Conservation (phyloP, 179 eudicot species). For the Silene vulgaris region DNA sequence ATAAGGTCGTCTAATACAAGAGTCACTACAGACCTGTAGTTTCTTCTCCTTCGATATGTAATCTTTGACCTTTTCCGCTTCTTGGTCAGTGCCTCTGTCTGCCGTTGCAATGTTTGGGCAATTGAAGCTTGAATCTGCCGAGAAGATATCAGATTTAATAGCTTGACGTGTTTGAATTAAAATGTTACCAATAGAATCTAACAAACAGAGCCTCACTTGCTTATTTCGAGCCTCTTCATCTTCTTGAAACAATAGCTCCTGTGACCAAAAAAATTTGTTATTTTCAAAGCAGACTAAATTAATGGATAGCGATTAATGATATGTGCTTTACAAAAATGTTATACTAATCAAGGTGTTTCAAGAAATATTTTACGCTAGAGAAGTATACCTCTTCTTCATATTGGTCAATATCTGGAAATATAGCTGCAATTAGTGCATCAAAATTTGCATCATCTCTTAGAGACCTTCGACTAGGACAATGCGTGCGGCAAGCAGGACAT, state of each 20-base stretch:
- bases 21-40: slow-evolving; percentile 26
- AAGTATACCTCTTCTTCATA: slow-evolving; percentile 86
- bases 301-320: no score
- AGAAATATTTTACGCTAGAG: background rate
- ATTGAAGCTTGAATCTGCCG: slow-evolving; percentile 76
- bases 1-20: no score
- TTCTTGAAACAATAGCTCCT: slow-evolving; percentile 83
- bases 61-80: slow-evolving; percentile 57
- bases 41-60: slow-evolving; percentile 42
- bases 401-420: slow-evolving; percentile 82
- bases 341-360: background rate
- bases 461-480: slow-evolving; percentile 98
- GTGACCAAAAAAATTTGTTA: slow-evolving; percentile 16
- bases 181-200: slow-evolving; percentile 5
- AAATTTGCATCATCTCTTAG: slow-evolving; percentile 91
- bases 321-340: background rate
- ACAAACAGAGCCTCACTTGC: slow-evolving; percentile 47
- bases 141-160: slow-evolving; percentile 13
- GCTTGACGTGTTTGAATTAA: slow-evolving; percentile 1
- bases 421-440: slow-evolving; percentile 64
- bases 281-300: no score
- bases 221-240: slow-evolving; percentile 74
- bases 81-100: slow-evolving; percentile 69
- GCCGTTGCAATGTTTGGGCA: slow-evolving; percentile 61
- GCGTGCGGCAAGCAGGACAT: slow-evolving; percentile 98